Evolutionary conservation across 306 rosid genomes (phyloP).

Genomic region (Luffa aegyptiaca): DNA sequence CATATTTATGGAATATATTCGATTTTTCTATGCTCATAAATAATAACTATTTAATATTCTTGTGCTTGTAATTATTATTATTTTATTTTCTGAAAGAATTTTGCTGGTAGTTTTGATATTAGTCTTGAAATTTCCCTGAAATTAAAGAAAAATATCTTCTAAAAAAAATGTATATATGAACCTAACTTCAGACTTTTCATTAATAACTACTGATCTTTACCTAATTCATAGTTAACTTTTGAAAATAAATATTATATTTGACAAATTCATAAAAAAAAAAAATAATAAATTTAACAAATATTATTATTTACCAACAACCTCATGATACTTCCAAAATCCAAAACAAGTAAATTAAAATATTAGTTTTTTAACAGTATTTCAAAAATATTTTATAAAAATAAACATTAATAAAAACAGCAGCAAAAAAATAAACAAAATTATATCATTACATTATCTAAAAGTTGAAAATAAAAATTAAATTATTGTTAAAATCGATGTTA

Average conservation of each 20-base stretch:
- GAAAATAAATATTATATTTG: background rate
- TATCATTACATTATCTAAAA: too few species aligned
- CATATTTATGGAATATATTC: background rate
- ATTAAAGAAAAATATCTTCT: background rate
- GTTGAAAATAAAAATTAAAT: too few species aligned
- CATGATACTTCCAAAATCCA: background rate
- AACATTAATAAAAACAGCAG: too few species aligned
- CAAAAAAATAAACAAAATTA: too few species aligned
- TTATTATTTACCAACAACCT: background rate
- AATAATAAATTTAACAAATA: too few species aligned
- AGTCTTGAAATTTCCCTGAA: background rate
- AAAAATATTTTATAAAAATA: too few species aligned
- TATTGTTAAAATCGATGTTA: too few species aligned
- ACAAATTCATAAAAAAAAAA: background rate
- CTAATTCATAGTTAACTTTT: background rate
- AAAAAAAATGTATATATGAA: background rate
- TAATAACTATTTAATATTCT: background rate
- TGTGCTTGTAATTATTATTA: background rate
- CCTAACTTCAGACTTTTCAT: background rate
- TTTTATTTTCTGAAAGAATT: too few species aligned
- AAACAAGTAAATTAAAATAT: background rate
- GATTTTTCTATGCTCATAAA: background rate
- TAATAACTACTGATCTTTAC: background rate
- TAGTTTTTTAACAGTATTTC: too few species aligned
- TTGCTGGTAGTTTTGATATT: background rate